phyloP scores from a whole-genome alignment of 805 yeast genomes.

The Ogataea trehaloabstinens region DNA sequence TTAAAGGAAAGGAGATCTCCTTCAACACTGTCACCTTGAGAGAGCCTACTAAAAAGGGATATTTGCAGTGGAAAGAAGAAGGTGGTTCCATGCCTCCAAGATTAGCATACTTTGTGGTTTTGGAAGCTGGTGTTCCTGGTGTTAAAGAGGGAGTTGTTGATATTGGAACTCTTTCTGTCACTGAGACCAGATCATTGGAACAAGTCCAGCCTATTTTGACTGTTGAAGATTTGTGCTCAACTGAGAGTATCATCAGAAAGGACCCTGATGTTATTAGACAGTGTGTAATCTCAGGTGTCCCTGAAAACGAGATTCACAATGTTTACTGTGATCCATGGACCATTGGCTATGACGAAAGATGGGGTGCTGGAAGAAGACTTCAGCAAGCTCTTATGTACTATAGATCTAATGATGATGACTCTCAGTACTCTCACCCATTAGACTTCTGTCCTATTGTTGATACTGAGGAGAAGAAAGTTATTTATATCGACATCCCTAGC shows the following conservation, averaged over 20 bases:
- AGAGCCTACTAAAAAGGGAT: slow-evolving; percentile 67
- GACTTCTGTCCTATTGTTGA: slow-evolving; percentile 84
- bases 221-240: slow-evolving; percentile 58
- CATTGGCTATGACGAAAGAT: slow-evolving; percentile 62
- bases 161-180: slow-evolving; percentile 45
- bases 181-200: slow-evolving; percentile 46
- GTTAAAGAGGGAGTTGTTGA: slow-evolving; percentile 72
- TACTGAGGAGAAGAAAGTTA: slow-evolving; percentile 64
- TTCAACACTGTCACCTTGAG: slow-evolving; percentile 70
- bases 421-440: slow-evolving; percentile 64
- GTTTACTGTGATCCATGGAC: slow-evolving; percentile 69
- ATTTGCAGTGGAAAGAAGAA: slow-evolving; percentile 62
- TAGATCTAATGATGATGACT: slow-evolving; percentile 73
- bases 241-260: slow-evolving; percentile 64
- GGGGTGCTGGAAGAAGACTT: slow-evolving; percentile 72
- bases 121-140: slow-evolving; percentile 58
- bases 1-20: slow-evolving; percentile 41
- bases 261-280: slow-evolving; percentile 73
- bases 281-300: slow-evolving; percentile 67
- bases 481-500: slow-evolving; percentile 72
- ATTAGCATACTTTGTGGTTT: slow-evolving; percentile 62
- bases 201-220: slow-evolving; percentile 77
- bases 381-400: slow-evolving; percentile 82
- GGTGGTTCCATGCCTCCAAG: slow-evolving; percentile 65
- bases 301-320: slow-evolving; percentile 57